Base-by-base conservation (phyloP, 208 protist genomes). In the Herpetomonas tarakana region DNA sequence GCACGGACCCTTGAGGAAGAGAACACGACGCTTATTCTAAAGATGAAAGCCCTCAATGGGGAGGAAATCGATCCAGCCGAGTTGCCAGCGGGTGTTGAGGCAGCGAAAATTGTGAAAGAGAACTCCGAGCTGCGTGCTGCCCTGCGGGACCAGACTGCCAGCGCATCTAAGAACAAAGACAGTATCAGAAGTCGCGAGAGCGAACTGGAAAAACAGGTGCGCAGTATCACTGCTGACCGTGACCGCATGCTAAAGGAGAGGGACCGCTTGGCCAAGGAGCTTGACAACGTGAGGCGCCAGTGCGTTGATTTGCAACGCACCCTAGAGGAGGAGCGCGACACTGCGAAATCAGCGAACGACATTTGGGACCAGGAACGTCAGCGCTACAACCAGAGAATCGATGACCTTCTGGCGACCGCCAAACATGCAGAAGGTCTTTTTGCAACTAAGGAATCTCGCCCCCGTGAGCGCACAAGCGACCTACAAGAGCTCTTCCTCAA, bases 1-100 rank as follows among this genome's bases (percentile, higher is more conserved):
- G 76, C 80, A 6, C 72, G 86, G 44, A 73, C 86, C 22, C 60
- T 93, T 1, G 82, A 93, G 44, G 86, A 93, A 26, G 86, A 93
- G 60, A 93, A 93, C 55, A 86, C 64, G 49, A 71, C 74, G 28
- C 72, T 85, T 7, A 70, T 82, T 19, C 35, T 70, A 25, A 58
- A 51, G 14, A 28, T 86, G 29, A 87, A 81, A 62, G 52, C 46
- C 18, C 55, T 69, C 29, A 73, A 75, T 24, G 62, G 31, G 7
- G 60, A 44, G 55, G 53, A 52, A 4, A 41, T 19, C 3, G 25
- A 47, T 16, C 38, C 50, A 3, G 30, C 54, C 0, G 3, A 60
- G 19, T 41, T 73, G 28, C 44, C 66, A 9, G 21, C 47, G 11
- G 55, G 71, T 29, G 65, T 31, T 27, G 86, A 86, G 47, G 81